A percentile compares a stretch with the other conserved stretches of the same genome.
Conservation (phyloP, 108 stramenopile species). For the Mediolabrus comicus region DNA sequence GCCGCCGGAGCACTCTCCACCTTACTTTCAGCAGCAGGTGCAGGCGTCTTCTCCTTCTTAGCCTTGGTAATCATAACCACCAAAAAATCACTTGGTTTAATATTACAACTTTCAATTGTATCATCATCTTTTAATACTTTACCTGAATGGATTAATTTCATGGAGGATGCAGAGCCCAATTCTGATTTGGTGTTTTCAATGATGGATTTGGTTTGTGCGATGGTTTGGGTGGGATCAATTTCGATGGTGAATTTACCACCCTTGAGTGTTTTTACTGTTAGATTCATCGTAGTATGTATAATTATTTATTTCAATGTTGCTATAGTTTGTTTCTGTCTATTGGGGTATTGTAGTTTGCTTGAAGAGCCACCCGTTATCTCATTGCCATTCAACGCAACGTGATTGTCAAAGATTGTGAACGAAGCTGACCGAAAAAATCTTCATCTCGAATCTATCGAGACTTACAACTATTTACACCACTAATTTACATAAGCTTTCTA, state of each 20-base stretch:
- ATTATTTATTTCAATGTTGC: not conserved
- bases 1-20: no score
- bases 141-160: constrained; percentile 97
- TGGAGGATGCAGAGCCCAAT: constrained; percentile 60
- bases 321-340: no score
- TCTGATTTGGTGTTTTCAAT: constrained; percentile 79
- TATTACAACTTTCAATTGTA: constrained; percentile 73
- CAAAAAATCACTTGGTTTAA: constrained; percentile 91
- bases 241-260: constrained; percentile 83
- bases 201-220: constrained; percentile 70
- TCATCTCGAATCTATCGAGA: no score
- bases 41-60: not conserved
- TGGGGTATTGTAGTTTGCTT: no score
- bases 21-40: no score
- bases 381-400: no score
- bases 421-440: no score
- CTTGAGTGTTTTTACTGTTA: constrained; percentile 87
- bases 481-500: no score
- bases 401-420: no score
- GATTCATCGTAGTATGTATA: constrained; percentile 52
- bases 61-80: constrained; percentile 96
- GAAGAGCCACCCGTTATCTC: no score
- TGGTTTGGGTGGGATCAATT: constrained; percentile 64
- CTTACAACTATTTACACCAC: not conserved
- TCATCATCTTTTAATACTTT: constrained; percentile 95